A percentile compares a stretch with the other conserved stretches of the same genome.
These are phyloP conservation scores for Podaxis sp. DNA, from an alignment of 768 basidiomycete species.

Conservation along the genomic window DNA sequence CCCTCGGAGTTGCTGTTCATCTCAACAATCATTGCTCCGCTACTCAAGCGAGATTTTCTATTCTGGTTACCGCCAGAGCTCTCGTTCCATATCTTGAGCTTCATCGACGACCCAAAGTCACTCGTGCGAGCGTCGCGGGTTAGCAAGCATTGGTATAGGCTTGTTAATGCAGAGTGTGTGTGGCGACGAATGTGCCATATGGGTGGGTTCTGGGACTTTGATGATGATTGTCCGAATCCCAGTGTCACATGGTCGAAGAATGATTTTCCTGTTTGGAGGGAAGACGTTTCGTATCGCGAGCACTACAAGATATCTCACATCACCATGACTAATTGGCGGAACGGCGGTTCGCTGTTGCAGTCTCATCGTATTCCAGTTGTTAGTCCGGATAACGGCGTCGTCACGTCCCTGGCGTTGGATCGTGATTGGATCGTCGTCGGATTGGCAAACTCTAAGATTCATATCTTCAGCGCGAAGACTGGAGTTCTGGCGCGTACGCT, in stretches of 20 bases:
- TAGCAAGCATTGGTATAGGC: slow-evolving; percentile 64
- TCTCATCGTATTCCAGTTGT: slow-evolving; percentile 52
- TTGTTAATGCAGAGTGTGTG: slow-evolving; percentile 72
- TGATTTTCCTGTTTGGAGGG: not conserved
- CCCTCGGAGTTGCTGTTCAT: slow-evolving; percentile 65
- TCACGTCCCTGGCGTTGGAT: slow-evolving; percentile 87
- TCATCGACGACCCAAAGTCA: slow-evolving; percentile 71
- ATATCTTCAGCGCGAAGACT: slow-evolving; percentile 78
- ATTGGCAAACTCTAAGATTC: slow-evolving; percentile 81
- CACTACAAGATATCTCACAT: slow-evolving; percentile 74
- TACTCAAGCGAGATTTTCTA: slow-evolving; percentile 63
- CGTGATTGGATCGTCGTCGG: slow-evolving; percentile 84
- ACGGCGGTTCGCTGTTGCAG: slow-evolving; percentile 67
- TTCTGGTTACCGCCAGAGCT: slow-evolving; percentile 52
- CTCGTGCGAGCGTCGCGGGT: slow-evolving; percentile 71
- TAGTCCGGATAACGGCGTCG: slow-evolving; percentile 56
- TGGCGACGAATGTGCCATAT: slow-evolving; percentile 76
- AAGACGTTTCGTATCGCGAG: slow-evolving; percentile 56
- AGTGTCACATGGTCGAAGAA: slow-evolving; percentile 7
- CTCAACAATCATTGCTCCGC: slow-evolving; percentile 59
- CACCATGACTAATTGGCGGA: slow-evolving; percentile 78
- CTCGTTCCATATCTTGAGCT: slow-evolving; percentile 69
- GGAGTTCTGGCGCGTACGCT: slow-evolving; percentile 78
- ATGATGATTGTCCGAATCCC: slow-evolving; percentile 13
- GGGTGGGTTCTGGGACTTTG: slow-evolving; percentile 45